Evolutionary conservation across 768 basidiomycete species (phyloP), one percentile per base, ranked within the genome.

Genomic region (Pisolithus microcarpus): DNA sequence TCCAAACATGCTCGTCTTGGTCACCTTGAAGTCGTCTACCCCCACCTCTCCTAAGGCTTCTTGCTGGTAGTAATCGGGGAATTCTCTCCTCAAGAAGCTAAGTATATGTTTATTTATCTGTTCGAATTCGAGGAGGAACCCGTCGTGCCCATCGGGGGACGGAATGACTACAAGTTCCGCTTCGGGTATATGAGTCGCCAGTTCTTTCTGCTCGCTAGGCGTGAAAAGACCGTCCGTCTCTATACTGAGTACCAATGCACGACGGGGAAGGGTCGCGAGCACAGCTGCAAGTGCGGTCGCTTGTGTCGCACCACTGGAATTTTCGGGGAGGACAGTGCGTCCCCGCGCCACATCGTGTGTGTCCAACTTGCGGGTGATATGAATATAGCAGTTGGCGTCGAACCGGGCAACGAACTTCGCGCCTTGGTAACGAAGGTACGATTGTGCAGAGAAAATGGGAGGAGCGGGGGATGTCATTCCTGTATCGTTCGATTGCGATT

Each of bases 351-450:
- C 62, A 66, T 97, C 93, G 67, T 99, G 95, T 19, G 91, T 89
- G 68, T 98, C 95, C 69, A 98, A 77, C 66, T 98, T 98, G 30
- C 68, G 70, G 0, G 69, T 70, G 57, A 84, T 83, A 68, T 87
- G 85, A 57, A 89, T 85, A 68, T 97, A 99, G 67, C 96, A 99
- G 69, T 99, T 99, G 43, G 95, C 96, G 66, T 99, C 96, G 70
- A 97, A 99, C 2, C 96, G 85, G 16, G 85, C 76, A 18, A 84
- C 91, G 68, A 99, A 99, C 70, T 98, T 99, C 67, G 92, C 89
- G 39, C 96, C 95, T 69, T 99, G 96, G 60, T 99, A 97, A 46
- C 96, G 85, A 39, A 99, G 80, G 66, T 99, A 99, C 7, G 89
- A 91, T 61, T 99, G 95, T 0, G 94, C 95, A 0, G 87, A 87